These are phyloP conservation scores for Globisporangium irregulare DNA, from an alignment of 352 stramenopile species.

Conservation along the genomic window DNA sequence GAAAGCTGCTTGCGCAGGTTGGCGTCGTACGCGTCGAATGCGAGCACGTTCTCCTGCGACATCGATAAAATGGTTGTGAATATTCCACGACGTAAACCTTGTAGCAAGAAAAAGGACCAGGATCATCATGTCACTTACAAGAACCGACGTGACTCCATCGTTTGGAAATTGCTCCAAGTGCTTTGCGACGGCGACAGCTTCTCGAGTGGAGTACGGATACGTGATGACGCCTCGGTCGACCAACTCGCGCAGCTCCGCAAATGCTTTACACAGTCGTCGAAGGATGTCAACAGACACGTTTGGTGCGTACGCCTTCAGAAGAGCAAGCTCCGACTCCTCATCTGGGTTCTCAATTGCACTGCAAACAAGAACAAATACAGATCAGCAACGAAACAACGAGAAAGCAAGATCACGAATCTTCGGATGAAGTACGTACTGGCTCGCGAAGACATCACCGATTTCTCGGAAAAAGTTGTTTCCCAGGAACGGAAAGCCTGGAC, in stretches of 20 bases:
- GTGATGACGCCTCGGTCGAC: conserved; percentile 88
- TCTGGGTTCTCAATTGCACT: conserved; percentile 90
- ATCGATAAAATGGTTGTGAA: background rate
- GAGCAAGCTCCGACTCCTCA: conserved; percentile 84
- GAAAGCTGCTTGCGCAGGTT: conserved; percentile 71
- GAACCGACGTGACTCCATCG: conserved; percentile 83
- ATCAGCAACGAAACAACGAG: no score
- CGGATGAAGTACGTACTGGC: conserved; percentile 50
- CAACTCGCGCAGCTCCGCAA: conserved; percentile 87
- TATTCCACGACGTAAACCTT: background rate
- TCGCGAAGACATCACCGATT: conserved; percentile 94
- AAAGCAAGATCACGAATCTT: no score
- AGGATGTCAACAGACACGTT: conserved; percentile 78
- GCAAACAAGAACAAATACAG: background rate
- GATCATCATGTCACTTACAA: conserved; percentile 30
- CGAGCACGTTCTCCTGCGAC: conserved; percentile 92
- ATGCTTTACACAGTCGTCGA: conserved; percentile 79
- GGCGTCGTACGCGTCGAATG: conserved; percentile 89
- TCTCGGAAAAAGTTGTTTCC: conserved; percentile 96
- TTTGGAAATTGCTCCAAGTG: conserved; percentile 92
- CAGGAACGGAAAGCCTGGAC: conserved; percentile 94
- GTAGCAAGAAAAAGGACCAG: background rate
- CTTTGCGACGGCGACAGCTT: conserved; percentile 92
- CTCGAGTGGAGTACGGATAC: conserved; percentile 94
- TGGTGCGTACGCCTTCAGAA: conserved; percentile 90